Base-by-base conservation (phyloP, 768 basidiomycete species). In the Filobasidium floriforme region DNA sequence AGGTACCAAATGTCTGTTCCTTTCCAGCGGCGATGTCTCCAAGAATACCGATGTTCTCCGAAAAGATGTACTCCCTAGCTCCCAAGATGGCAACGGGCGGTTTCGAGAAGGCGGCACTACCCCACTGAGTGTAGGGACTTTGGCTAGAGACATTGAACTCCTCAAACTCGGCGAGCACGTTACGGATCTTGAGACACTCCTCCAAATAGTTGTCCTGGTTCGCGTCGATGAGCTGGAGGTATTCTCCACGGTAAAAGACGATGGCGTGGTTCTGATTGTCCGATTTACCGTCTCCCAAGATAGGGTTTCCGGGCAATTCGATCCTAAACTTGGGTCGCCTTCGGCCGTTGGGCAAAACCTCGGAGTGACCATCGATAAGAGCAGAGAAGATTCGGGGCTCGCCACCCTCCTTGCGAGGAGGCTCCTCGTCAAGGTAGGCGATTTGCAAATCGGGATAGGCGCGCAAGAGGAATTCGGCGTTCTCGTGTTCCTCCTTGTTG, bases 181-280 rank as follows among this genome's bases (percentile, higher is more conserved):
- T 99, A 54, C 96, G 86, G 76, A 99, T 98, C 84, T 99, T 99
- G 75, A 99, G 85, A 82, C 94, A 98, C 77, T 99, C 96, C 80
- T 99, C 96, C 68, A 99, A 87, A 75, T 99, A 99, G 81, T 99
- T 97, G 81, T 99, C 96, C 81, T 99, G 94, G 77, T 99, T 99
- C 79, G 96, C 96, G 72, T 99, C 96, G 77, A 99, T 97, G 69
- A 99, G 90, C 81, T 99, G 96, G 4, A 99, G 83, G 79, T 98
- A 99, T 81, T 98, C 96, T 72, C 96, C 96, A 68, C 96, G 91
- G 81, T 98, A 97, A 83, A 98, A 99, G 79, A 99, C 87, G 79
- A 99, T 93, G 32, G 96, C 94, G 72, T 99, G 96, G 79, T 99
- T 98, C 84, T 98, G 96, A 80, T 99, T 99, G 82, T 99, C 96